Evolutionary conservation across 1,284 basidiomycete genomes (phyloP).

Genomic region (Chalciporus sp.): DNA sequence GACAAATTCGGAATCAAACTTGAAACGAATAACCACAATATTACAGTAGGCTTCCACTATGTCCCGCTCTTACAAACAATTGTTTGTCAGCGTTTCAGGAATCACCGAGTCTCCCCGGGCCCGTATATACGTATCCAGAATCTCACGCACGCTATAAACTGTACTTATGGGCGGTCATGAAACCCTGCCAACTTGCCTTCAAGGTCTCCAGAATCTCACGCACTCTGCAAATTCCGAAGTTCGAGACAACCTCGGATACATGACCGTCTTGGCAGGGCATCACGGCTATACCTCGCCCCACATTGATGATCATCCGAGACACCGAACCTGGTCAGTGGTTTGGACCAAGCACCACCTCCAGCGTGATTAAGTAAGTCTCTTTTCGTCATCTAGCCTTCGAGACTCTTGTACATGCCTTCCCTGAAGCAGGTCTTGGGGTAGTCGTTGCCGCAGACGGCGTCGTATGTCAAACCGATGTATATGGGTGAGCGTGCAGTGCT

Average conservation of each 20-base stretch:
- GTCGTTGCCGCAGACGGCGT: conserved; percentile 83
- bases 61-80: not conserved
- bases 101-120: no score
- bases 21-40: not conserved
- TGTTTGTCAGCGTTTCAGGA: no score
- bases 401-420: conserved; percentile 78
- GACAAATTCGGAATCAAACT: not conserved
- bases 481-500: conserved; percentile 85
- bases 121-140: not conserved
- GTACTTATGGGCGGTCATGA: no score
- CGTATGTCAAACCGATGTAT: conserved; percentile 87
- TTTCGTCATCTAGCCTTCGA: not conserved
- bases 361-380: conserved; percentile 81
- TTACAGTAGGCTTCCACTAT: no score
- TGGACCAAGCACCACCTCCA: conserved; percentile 94
- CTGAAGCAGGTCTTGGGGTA: conserved; percentile 81
- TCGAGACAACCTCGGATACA: no score
- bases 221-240: not conserved
- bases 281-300: not conserved
- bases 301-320: not conserved
- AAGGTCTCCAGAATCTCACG: not conserved
- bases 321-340: conserved; percentile 99
- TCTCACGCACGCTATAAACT: conserved; percentile 23
- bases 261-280: no score
- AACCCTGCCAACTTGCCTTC: no score